Evolutionary conservation across 1,284 basidiomycete genomes (phyloP).

Genomic region (Pholiota adiposa): DNA sequence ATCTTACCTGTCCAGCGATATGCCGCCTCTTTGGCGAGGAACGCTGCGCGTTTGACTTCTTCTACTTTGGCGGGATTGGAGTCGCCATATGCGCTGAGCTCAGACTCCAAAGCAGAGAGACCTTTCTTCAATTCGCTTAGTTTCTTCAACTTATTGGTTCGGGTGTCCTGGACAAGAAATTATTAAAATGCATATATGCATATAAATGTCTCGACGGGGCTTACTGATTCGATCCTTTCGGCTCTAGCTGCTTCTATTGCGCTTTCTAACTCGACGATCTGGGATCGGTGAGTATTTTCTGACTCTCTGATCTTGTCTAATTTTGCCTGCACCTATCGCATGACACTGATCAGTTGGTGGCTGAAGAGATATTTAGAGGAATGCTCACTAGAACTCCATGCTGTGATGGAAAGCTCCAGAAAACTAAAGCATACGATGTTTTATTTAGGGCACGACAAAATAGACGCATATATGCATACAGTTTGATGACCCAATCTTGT

Average conservation of each 20-base stretch:
- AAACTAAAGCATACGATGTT: slow-evolving; percentile 55
- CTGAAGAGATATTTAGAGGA: not conserved
- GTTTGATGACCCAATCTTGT: slow-evolving; percentile 92
- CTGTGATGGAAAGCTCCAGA: slow-evolving; percentile 92
- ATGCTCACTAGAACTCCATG: slow-evolving; percentile 71
- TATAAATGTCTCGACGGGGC: slow-evolving; percentile 25
- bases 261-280: slow-evolving; percentile 50
- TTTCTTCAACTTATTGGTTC: slow-evolving; percentile 51
- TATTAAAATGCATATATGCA: slow-evolving; percentile 2
- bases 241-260: slow-evolving; percentile 56
- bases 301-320: slow-evolving; percentile 59
- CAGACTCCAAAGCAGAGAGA: slow-evolving; percentile 61
- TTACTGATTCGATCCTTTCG: slow-evolving; percentile 68
- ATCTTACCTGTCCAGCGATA: slow-evolving; percentile 83
- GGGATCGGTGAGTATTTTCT: slow-evolving; percentile 47
- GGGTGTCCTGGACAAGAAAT: slow-evolving; percentile 51
- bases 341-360: not conserved
- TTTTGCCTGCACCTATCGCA: slow-evolving; percentile 60
- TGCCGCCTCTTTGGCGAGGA: slow-evolving; percentile 79
- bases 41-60: slow-evolving; percentile 69
- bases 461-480: slow-evolving; percentile 50
- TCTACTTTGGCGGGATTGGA: slow-evolving; percentile 84
- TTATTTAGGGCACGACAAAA: not conserved
- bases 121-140: slow-evolving; percentile 57
- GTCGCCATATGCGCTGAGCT: slow-evolving; percentile 77